Evolutionary conservation across 768 basidiomycete genomes (phyloP), one percentile per base, ranked within the genome.

Genomic region (Tricholoma furcatifolium): DNA sequence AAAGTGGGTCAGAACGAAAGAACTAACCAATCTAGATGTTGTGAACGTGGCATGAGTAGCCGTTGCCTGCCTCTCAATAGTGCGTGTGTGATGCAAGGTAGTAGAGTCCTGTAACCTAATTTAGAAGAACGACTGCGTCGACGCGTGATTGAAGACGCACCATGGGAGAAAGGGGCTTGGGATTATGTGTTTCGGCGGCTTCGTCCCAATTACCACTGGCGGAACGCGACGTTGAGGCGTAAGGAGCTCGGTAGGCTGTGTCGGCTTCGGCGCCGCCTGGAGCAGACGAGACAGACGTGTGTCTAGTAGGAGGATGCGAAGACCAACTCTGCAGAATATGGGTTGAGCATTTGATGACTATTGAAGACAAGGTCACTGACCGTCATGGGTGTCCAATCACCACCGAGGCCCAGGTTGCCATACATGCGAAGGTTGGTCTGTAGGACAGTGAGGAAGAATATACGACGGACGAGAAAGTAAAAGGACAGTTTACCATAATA

Each of bases 151-250:
- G 36, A 18, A 58, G 36, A 57, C n/a, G 47, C 47, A 47, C 83
- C 69, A 81, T 50, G 56, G 77, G 70, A 41, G 71, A 67, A 42
- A 75, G 73, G 44, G 82, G 81, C 58, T 76, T 79, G 64, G 74
- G 78, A 59, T 76, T 70, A 14, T 80, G 76, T 52, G 71, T 78
- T 24, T 65, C 76, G 47, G 60, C 70, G 46, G 72, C 57, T 53
- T 85, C 85, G 51, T 84, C 86, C 84, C 85, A 87, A 18, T 78
- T 71, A 27, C 77, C 81, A 55, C 78, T 80, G 14, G 76, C 67
- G 23, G 81, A 68, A 42, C 84, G 73, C 4, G 79, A 67, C n/a
- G 47, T 44, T 18, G 57, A 48, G 4, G 65, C 69, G 17, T 79
- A 62, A 53, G 69, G 75, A 18, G 74, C 60, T 44, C 79, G 81